Evolutionary conservation across 495 filamentous ascomycete species (phyloP).

Genomic region (Cetradonia linearis): DNA sequence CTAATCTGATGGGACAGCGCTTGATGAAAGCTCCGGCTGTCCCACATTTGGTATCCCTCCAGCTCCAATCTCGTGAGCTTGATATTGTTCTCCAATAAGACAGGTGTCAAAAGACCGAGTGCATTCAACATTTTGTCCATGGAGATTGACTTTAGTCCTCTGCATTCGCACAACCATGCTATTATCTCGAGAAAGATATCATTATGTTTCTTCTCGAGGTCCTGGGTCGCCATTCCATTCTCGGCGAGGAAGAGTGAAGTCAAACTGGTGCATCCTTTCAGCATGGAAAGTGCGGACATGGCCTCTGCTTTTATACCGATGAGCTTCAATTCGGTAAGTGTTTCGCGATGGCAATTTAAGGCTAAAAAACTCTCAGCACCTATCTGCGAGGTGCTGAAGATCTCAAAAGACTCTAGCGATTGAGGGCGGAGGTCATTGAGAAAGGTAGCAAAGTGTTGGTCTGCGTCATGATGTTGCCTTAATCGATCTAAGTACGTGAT

Average conservation of each 20-base stretch:
- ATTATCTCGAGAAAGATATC: slow-evolving; percentile 43
- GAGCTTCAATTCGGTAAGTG: slow-evolving; percentile 47
- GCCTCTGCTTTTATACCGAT: slow-evolving; percentile 38
- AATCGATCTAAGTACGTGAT: slow-evolving; percentile 14
- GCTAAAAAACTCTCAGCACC: slow-evolving; percentile 46
- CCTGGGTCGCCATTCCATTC: slow-evolving; percentile 25
- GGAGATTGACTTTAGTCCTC: slow-evolving; percentile 39
- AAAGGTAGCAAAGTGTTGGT: slow-evolving; percentile 47
- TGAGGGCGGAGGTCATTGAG: slow-evolving; percentile 47
- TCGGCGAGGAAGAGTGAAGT: slow-evolving; percentile 44
- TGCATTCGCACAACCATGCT: slow-evolving; percentile 43
- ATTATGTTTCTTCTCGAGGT: slow-evolving; percentile 37
- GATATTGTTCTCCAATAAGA: slow-evolving; percentile 43
- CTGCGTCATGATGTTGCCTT: slow-evolving; percentile 31
- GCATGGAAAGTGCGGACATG: slow-evolving; percentile 37
- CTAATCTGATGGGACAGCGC: slow-evolving; percentile 40
- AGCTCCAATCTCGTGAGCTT: slow-evolving; percentile 40
- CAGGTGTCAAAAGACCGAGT: slow-evolving; percentile 41
- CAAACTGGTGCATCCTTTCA: slow-evolving; percentile 44
- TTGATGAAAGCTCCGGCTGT: slow-evolving; percentile 40
- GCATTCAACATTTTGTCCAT: slow-evolving; percentile 43
- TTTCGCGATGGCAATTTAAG: slow-evolving; percentile 45
- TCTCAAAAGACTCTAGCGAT: slow-evolving; percentile 48
- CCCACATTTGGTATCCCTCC: slow-evolving; percentile 36
- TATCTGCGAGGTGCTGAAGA: slow-evolving; percentile 42